Conservation (phyloP, 108 stramenopile species). For the Skeletonema menzelii region DNA sequence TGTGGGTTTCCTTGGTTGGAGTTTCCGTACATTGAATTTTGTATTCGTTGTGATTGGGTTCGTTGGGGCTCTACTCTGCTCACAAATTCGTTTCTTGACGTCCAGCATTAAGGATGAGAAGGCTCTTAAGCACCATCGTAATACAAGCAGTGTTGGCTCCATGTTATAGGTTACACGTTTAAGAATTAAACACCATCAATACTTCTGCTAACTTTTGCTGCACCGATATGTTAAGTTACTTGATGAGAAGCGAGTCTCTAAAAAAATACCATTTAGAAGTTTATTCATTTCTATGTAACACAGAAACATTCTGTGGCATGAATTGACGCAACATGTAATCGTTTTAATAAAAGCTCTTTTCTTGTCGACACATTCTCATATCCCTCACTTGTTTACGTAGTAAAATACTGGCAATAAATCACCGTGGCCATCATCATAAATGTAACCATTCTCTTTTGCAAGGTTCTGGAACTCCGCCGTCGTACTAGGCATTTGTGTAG, state of each 20-base stretch:
- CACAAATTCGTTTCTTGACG: conserved; percentile 47
- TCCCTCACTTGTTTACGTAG: conserved; percentile 18
- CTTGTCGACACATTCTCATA: background rate
- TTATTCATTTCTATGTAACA: background rate
- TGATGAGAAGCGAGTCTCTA: too few relatives aligned
- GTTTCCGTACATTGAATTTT: conserved; percentile 33
- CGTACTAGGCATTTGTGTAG: conserved; percentile 41
- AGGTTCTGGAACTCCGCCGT: conserved; percentile 38
- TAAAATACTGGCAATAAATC: conserved; percentile 44
- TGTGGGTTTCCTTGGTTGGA: conserved; percentile 23
- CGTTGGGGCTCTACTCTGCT: conserved; percentile 35
- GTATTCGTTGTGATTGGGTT: conserved; percentile 38
- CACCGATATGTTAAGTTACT: too few relatives aligned
- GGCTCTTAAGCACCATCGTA: conserved; percentile 44
- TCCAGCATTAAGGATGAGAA: conserved; percentile 45
- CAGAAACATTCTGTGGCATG: background rate
- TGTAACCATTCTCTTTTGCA: conserved; percentile 45
- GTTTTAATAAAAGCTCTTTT: conserved; percentile 7
- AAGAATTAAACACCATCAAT: background rate
- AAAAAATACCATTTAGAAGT: background rate
- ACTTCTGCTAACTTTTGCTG: too few relatives aligned
- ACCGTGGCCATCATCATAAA: conserved; percentile 48
- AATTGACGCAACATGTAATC: background rate
- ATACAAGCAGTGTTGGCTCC: conserved; percentile 45
- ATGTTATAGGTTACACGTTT: conserved; percentile 21